Percentiles rank a stretch among this genome's conserved stretches.
Conservation (phyloP, 2,329 filamentous ascomycete genomes). For the Colletotrichum destructivum region DNA sequence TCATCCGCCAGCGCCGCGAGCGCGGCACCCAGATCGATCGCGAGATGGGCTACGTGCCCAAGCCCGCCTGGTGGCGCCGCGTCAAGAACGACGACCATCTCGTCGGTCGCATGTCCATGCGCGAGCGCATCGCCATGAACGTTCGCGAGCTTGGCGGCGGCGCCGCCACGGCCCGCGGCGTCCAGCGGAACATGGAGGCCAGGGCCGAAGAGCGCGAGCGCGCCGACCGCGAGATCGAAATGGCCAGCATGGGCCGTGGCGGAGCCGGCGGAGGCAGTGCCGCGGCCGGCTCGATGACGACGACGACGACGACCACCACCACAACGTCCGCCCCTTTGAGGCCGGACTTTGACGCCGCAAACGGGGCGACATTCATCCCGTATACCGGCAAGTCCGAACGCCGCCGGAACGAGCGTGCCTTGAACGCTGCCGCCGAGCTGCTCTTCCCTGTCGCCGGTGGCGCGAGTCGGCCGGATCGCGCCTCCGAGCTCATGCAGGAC, state of each 20-base stretch:
- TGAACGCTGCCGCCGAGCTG: slow-evolving; percentile 60
- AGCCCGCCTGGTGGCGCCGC: slow-evolving; percentile 78
- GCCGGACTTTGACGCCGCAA: slow-evolving; percentile 46
- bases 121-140: slow-evolving; percentile 68
- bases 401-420: slow-evolving; percentile 60
- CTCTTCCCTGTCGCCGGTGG: slow-evolving; percentile 62
- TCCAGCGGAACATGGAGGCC: slow-evolving; percentile 58
- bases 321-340: slow-evolving; percentile 31
- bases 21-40: slow-evolving; percentile 70
- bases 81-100: slow-evolving; percentile 60
- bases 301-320: no score
- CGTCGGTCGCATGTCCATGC: slow-evolving; percentile 58
- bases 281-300: slow-evolving; percentile 24
- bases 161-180: slow-evolving; percentile 58
- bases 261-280: slow-evolving; percentile 42
- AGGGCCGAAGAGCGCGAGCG: slow-evolving; percentile 50
- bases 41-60: slow-evolving; percentile 72
- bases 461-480: slow-evolving; percentile 52
- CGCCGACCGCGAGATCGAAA: slow-evolving; percentile 56
- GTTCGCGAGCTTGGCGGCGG: slow-evolving; percentile 69
- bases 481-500: slow-evolving; percentile 59
- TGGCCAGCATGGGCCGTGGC: slow-evolving; percentile 49
- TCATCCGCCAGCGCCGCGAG: slow-evolving; percentile 74
- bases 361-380: slow-evolving; percentile 44
- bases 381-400: slow-evolving; percentile 62